Evolutionary conservation across 495 filamentous ascomycete species (phyloP), one percentile per base, ranked within the genome.

Genomic region (Cladorrhinum samala): DNA sequence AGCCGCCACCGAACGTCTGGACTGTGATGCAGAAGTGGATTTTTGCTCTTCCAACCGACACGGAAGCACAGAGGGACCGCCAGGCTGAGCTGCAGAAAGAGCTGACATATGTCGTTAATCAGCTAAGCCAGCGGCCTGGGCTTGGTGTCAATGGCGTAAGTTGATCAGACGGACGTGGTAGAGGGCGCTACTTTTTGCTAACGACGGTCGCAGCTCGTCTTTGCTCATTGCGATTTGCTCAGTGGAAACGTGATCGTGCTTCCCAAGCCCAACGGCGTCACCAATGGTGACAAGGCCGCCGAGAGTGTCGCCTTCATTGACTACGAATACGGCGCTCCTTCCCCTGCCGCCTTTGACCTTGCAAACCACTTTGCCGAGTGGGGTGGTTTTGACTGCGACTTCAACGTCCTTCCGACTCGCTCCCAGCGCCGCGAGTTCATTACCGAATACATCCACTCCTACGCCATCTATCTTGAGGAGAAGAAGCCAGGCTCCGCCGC

Each of bases 361-460:
- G 85, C 93, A n/a, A 99, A 99, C 76, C 93, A 99, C 76, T 92
- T 99, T 65, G 89, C 94, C 39, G 93, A 99, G 74, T 99, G 93
- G 92, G 91, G 85, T 49, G 93, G 93, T 52, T 95, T 95, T 63
- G 88, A 93, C 58, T 99, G 93, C 78, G 91, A 99, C 67, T 89
- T 83, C 69, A 82, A 71, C 56, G 83, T 85, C 63, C 77, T 96
- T 39, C 93, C 93, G 2, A 94, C 91, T 0, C 79, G 79, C 49
- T 73, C 83, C 6, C 82, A 89, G 57, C 85, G 93, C 19, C 77
- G 85, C 37, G 82, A 85, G 53, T 99, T 97, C 72, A 76, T 97
- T 49, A 76, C 77, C 43, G 84, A 88, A 62, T 99, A 99, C 64
- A 76, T 95, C 7, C 67, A 62, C 18, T 73, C 77, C 53, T 89